Conservation (phyloP, 2,329 filamentous ascomycete species). For the Monosporascus sp. region DNA sequence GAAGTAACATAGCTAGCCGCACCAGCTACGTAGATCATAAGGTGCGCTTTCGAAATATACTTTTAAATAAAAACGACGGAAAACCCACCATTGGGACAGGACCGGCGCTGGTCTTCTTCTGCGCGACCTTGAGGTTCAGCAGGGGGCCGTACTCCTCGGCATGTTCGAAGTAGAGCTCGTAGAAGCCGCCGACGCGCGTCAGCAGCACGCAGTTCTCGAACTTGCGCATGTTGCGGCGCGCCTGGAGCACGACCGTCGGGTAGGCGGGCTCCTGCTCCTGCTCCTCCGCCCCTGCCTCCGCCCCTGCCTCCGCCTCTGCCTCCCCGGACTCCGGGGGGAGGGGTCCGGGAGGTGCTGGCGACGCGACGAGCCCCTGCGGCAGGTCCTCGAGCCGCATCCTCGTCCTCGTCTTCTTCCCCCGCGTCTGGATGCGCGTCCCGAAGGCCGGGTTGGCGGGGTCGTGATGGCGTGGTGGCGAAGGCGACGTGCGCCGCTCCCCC, state of each 20-base stretch:
- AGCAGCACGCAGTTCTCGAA: slow-evolving; percentile 88
- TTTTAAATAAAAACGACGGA: slow-evolving; percentile 3
- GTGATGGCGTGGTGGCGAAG: too few species aligned
- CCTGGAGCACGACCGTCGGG: slow-evolving; percentile 84
- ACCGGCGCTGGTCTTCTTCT: slow-evolving; percentile 72
- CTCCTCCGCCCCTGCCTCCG: slow-evolving; percentile 12
- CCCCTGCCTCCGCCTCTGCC: slow-evolving; percentile 18
- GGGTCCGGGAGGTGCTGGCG: neutral
- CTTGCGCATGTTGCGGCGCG: slow-evolving; percentile 80
- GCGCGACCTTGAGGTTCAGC: slow-evolving; percentile 79
- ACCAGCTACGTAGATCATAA: too few species aligned
- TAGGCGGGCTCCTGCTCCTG: slow-evolving; percentile 52
- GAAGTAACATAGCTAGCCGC: too few species aligned
- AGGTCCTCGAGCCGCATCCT: slow-evolving; percentile 51
- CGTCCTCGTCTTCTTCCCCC: slow-evolving; percentile 51
- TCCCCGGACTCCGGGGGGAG: neutral
- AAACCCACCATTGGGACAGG: slow-evolving; percentile 73
- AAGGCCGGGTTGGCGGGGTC: neutral
- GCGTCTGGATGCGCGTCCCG: slow-evolving; percentile 17
- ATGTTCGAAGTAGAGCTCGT: slow-evolving; percentile 96
- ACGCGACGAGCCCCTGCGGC: slow-evolving; percentile 40
- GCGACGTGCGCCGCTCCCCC: too few species aligned
- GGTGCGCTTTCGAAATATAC: too few species aligned
- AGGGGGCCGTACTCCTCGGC: slow-evolving; percentile 83
- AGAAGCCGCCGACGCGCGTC: slow-evolving; percentile 91